A percentile compares a stretch with the other conserved stretches of the same genome.
These are phyloP conservation scores for Calonectria fujianensis DNA, from an alignment of 2,329 filamentous ascomycete genomes.

Conservation along the genomic window DNA sequence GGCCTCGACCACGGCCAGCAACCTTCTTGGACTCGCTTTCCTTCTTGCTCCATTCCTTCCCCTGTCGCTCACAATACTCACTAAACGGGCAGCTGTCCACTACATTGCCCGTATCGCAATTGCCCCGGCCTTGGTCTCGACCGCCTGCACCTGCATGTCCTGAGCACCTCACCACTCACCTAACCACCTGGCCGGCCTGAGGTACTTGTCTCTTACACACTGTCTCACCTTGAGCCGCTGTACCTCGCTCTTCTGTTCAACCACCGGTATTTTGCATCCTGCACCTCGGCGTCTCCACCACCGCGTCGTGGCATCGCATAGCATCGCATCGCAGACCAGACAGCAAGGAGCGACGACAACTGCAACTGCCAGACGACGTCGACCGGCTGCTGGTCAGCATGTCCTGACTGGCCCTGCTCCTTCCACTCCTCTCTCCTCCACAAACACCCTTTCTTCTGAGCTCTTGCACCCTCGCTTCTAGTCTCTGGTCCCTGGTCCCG, in stretches of 20 bases:
- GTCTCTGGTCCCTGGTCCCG: conserved; percentile 3
- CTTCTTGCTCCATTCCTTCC: conserved; percentile 24
- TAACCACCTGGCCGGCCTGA: neutral
- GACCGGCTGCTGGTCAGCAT: conserved; percentile 46
- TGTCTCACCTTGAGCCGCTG: conserved; percentile 25
- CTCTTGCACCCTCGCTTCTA: conserved; percentile 23
- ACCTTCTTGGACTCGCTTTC: conserved; percentile 11
- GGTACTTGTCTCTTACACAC: conserved; percentile 22
- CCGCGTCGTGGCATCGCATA: conserved; percentile 51
- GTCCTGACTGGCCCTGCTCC: conserved; percentile 41
- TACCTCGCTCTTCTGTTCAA: conserved; percentile 37
- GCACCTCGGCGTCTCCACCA: conserved; percentile 53
- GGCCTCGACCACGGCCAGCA: conserved; percentile 31
- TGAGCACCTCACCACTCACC: conserved; percentile 12
- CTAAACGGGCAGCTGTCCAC: conserved; percentile 12
- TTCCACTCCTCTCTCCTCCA: conserved; percentile 40
- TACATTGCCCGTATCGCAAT: conserved; percentile 14
- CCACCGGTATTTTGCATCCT: conserved; percentile 48
- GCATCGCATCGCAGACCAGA: conserved; percentile 41
- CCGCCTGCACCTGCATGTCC: conserved; percentile 25
- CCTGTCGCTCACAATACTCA: conserved; percentile 21
- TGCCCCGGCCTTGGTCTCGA: conserved; percentile 16
- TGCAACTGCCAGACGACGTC: conserved; percentile 18
- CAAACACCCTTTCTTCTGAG: conserved; percentile 26
- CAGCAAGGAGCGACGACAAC: conserved; percentile 19